phyloP scores from a whole-genome alignment of 768 basidiomycete species.

The Boletus fagicola region DNA sequence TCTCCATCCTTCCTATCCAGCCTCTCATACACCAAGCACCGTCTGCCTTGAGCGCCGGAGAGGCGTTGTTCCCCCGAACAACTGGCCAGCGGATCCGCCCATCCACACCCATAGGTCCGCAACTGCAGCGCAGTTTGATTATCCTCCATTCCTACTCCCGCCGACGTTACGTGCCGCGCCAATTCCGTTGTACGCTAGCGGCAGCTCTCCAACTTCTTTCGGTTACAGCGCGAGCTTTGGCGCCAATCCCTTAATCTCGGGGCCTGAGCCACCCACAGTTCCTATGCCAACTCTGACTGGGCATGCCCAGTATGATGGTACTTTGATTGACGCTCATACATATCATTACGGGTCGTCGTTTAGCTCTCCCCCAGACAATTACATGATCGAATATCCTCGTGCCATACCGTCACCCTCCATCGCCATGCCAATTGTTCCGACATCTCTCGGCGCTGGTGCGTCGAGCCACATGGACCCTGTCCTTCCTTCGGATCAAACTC shows the following conservation, averaged over 20 bases:
- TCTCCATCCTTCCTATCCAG: background rate
- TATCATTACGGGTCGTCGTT: background rate
- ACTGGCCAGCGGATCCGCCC: background rate
- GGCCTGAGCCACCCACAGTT: background rate
- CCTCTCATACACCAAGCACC: background rate
- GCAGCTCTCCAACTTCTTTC: background rate
- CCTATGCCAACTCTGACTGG: conserved; percentile 2
- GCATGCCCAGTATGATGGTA: background rate
- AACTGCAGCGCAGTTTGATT: background rate
- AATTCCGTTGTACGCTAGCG: background rate
- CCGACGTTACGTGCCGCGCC: background rate
- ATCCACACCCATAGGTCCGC: background rate
- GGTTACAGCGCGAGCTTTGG: background rate
- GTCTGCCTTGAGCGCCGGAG: background rate
- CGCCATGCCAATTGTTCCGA: conserved; percentile 8
- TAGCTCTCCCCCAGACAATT: background rate
- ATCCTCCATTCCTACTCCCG: background rate
- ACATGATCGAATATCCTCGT: background rate
- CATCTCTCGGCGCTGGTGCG: background rate
- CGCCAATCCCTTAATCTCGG: background rate
- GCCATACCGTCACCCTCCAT: background rate
- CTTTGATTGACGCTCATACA: conserved; percentile 3
- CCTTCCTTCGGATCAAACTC: background rate
- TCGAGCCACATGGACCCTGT: background rate
- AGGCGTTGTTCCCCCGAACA: too few species aligned